Percentiles rank a stretch among this genome's conserved stretches.
Evolutionary conservation across 2,329 filamentous ascomycete species (phyloP).

Genomic region (Bertia moriformis): DNA sequence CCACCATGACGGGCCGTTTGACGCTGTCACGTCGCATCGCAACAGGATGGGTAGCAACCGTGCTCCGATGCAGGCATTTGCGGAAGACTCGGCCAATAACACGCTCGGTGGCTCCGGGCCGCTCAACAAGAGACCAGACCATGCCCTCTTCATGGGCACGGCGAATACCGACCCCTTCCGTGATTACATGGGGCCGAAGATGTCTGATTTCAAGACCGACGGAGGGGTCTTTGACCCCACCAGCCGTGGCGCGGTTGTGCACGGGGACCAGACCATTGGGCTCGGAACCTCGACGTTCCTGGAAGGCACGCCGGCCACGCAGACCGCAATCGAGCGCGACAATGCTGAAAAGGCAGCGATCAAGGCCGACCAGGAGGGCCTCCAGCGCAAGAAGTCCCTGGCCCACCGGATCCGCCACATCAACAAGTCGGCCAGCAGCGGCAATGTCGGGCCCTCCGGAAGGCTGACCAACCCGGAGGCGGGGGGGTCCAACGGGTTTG

Average conservation of each 20-base stretch:
- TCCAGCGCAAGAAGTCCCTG: conserved; percentile 86
- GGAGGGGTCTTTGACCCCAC: conserved; percentile 53
- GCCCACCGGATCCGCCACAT: conserved; percentile 83
- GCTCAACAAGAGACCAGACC: conserved; percentile 65
- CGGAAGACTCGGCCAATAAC: conserved; percentile 84
- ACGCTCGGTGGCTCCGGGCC: conserved; percentile 77
- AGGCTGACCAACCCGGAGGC: conserved; percentile 28
- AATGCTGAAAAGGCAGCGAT: conserved; percentile 55
- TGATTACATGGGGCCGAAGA: conserved; percentile 42
- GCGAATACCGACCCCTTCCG: conserved; percentile 71
- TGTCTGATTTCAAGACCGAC: conserved; percentile 18
- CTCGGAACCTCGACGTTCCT: conserved; percentile 90
- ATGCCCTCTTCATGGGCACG: conserved; percentile 73
- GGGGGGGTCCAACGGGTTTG: conserved; percentile 23
- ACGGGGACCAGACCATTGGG: conserved; percentile 71
- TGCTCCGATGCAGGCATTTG: conserved; percentile 93
- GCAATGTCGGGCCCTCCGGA: conserved; percentile 38
- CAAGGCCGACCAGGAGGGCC: conserved; percentile 32
- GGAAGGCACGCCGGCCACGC: conserved; percentile 79
- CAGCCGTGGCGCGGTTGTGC: conserved; percentile 54
- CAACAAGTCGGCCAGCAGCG: too few species aligned
- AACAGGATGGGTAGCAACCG: conserved; percentile 71
- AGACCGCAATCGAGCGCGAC: conserved; percentile 61
- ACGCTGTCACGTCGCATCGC: conserved; percentile 86
- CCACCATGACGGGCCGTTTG: conserved; percentile 94